Evolutionary conservation across 805 yeast genomes (phyloP), one percentile per base, ranked within the genome.

Genomic region (Candida ovalis): DNA sequence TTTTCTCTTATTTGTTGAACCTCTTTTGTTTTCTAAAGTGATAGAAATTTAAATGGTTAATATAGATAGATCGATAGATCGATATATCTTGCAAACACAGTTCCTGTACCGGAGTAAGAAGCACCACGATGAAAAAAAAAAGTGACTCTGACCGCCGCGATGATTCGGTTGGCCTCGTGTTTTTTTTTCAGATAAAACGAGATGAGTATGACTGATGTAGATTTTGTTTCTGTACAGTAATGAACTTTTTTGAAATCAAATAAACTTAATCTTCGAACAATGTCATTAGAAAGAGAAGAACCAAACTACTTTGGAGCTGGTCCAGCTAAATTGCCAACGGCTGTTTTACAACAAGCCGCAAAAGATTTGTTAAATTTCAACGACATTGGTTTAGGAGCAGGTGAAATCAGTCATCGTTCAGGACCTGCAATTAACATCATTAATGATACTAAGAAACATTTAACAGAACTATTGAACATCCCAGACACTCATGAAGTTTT

Each of bases 251-350:
- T 27, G 10, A 27, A 30, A 30, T 30, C 15, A 30, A 30, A 30
- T 6, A 7, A 30, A 12, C 35, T 5, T 8, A 5, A 30, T 12
- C 12, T 12, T 12, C 35, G 6, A 7, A 45, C 21, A 23, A 65
- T 63, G 68, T 53, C 76, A 12, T 67, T 83, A 46, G 76, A 78
- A 42, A 80, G 92, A 72, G 82, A 76, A 65, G 83, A 82, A 61
- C 89, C 90, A 47, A 73, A 80, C 61, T 88, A 94, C 66, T 94
- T 89, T 61, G 99, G 98, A 48, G 98, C 99, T n/a, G 99, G 99
- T 13, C 99, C 99, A 43, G 99, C 99, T 1, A 77, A 84, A 45
- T 75, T 94, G 40, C 97, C 98, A 30, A 82, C 92, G 3, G 62
- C 69, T 3, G 98, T 92, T 2, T 76, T 94, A 46, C 84, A 88